Base-by-base conservation (phyloP, 2,329 filamentous ascomycete species). In the Hortaea sp. region DNA sequence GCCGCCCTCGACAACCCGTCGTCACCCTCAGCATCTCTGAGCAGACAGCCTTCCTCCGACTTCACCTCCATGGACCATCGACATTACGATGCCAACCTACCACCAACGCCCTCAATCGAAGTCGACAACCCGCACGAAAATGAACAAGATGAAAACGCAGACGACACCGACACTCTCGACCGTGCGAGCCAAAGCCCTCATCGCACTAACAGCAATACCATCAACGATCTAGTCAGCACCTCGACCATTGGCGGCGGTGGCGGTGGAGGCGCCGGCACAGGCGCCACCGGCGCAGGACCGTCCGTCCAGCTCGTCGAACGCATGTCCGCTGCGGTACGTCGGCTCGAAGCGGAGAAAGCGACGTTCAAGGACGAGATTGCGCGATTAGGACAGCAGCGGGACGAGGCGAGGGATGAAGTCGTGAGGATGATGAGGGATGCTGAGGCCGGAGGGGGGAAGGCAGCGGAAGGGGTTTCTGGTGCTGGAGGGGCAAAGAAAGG, bases 241-340 rank as follows among this genome's bases (percentile, higher is more conserved):
- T 59, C 55, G 46, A 62, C 60, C 10, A 20, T 20, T 4, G 20
- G 20, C 20, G 20, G 20, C 20, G 20, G 20, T 20, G 20, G 94
- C 88, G 1, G 20, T 20, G 20, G 20, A 20, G 20, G 20, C 20
- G 20, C 20, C 20, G 20, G 20, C 20, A 20, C 20, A 20, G 20
- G 20, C 20, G 20, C 20, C 20, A 84, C 88, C 6, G 90, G 48
- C 20, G 89, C 90, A 0, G 92, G 92, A 0, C 92, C 92, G 0
- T 90, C 85, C 0, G 90, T 98, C 1, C 90, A 97, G 66, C 78
- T 98, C 1, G 89, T 98, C 11, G 92, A 97, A 68, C 80, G 90
- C 44, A 94, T 98, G 87, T 94, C 86, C 60, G 87, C 89, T 2
- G 87, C 88, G 0, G 89, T 98, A 39, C 84, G 92, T 7, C 80